Conservation (phyloP, 148 eudicot species). For the Chenopodium album region DNA sequence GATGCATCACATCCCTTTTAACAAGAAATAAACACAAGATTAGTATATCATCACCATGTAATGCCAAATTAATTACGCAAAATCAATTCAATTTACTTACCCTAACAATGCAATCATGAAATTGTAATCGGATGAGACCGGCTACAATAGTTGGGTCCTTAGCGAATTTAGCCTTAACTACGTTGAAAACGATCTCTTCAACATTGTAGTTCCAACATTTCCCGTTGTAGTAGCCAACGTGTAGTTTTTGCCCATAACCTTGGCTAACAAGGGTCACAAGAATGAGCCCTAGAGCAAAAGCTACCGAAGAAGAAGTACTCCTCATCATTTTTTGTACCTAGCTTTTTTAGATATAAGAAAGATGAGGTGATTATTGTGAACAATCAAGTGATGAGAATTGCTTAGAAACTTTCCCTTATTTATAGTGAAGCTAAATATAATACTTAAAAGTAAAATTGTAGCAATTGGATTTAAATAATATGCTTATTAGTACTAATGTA, state of each 20-base stretch:
- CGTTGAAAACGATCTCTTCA: constrained; percentile 33
- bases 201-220: constrained; percentile 40
- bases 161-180: constrained; percentile 18
- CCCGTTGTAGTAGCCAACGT: constrained; percentile 39
- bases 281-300: constrained; percentile 33
- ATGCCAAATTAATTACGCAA: neutral
- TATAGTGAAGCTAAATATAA: neutral
- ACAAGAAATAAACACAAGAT: neutral
- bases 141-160: constrained; percentile 30
- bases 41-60: neutral
- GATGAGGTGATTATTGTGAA: too few relatives aligned
- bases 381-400: neutral
- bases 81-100: constrained; percentile 23
- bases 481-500: neutral
- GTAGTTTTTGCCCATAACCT: constrained; percentile 24
- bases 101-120: constrained; percentile 54
- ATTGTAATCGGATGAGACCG: constrained; percentile 45
- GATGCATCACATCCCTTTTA: constrained; percentile 65
- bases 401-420: neutral
- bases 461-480: neutral
- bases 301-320: neutral
- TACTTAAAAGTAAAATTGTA: neutral
- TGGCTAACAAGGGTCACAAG: constrained; percentile 32
- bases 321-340: constrained; percentile 2
- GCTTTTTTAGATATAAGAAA: neutral